Evolutionary conservation across 2,329 filamentous ascomycete species (phyloP), one percentile per base, ranked within the genome.

Genomic region (Cladosporium sp.): DNA sequence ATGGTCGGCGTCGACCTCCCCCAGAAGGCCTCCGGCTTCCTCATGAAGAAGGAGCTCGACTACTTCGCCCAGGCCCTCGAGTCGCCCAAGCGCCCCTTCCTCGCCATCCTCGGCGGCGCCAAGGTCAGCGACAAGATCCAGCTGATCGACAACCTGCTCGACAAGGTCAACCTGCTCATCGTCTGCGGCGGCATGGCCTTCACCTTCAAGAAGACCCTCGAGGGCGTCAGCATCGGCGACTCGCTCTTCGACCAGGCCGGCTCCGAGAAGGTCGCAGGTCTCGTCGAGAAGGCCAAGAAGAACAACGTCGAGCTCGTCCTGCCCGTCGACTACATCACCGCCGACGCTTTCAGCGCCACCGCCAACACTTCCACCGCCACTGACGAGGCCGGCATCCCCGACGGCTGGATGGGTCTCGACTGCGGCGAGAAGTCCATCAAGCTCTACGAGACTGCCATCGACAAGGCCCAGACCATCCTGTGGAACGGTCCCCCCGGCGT

Each of bases 71-170:
- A 97, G 85, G 95, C 93, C 47, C 91, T 99, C 68, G 95, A 99
- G 85, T 88, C 87, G 74, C 95, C 95, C 69, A 86, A 96, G 84
- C 90, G 94, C 66, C 95, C 95, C 68, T 99, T 99, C 91, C 90
- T 99, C 64, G 96, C 95, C 79, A 99, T 99, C 78, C 91, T 99
- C 64, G 95, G 95, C 75, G 95, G 95, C 74, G 93, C 95, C 80
- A 99, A 99, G 88, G 93, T 99, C 73, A 96, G 92, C 54, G 95
- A 99, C 87, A 99, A 99, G 90, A 99, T 99, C 80, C 92, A 97
- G 86, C 87, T 99, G 75, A 98, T 99, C 78, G 93, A 99, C 84
- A 99, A 99, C 87, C 86, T 99, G 72, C 90, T 99, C 73, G 92
- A 93, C 82, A 98, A 99, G 88, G 93, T 99, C 81, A 88, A 99